Conservation (phyloP, 495 filamentous ascomycete species). For the Hypoxylon fragiforme region DNA sequence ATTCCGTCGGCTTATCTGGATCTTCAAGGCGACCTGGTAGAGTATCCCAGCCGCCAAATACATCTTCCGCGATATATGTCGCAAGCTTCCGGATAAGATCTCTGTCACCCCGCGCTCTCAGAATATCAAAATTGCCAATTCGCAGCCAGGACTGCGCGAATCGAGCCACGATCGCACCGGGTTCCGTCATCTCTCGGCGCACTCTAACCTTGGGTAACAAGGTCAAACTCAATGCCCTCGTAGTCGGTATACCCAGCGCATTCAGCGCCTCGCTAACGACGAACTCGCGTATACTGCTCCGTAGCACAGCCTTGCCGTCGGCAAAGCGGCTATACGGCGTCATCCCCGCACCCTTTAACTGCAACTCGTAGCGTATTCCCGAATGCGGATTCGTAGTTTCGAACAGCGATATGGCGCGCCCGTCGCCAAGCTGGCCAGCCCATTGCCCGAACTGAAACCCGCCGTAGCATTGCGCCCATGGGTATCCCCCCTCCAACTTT, state of each 20-base stretch:
- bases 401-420: conserved; percentile 90
- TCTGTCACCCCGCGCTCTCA: conserved; percentile 79
- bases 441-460: conserved; percentile 85
- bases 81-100: conserved; percentile 70
- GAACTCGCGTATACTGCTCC: conserved; percentile 91
- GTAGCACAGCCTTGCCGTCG: conserved; percentile 92
- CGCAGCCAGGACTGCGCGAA: conserved; percentile 92
- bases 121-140: conserved; percentile 92
- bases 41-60: conserved; percentile 80
- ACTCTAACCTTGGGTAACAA: conserved; percentile 73
- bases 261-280: conserved; percentile 85
- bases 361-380: conserved; percentile 77
- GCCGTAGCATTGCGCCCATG: conserved; percentile 98
- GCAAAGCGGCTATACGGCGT: conserved; percentile 97
- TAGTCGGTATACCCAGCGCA: conserved; percentile 81
- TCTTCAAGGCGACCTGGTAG: conserved; percentile 64
- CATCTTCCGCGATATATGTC: conserved; percentile 81
- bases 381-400: conserved; percentile 80
- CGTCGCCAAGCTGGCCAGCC: conserved; percentile 96
- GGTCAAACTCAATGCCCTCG: conserved; percentile 80
- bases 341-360: conserved; percentile 88
- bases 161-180: conserved; percentile 86
- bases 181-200: conserved; percentile 80
- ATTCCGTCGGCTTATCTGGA: conserved; percentile 41
- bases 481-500: conserved; percentile 73